Conservation (phyloP, 2,329 filamentous ascomycete genomes). For the Endothia cerciana region DNA sequence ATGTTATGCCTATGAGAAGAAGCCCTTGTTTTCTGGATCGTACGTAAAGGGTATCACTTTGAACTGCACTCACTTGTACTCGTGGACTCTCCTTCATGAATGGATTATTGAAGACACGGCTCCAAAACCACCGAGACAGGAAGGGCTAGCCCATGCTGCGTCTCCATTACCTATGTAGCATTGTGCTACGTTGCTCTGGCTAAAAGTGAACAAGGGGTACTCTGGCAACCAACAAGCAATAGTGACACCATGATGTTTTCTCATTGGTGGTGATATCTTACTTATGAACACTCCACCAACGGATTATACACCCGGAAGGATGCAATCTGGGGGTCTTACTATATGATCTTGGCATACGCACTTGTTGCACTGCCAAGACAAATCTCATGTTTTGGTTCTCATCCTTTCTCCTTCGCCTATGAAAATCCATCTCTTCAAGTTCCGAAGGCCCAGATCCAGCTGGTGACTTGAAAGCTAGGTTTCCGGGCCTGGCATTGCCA, state of each 20-base stretch:
- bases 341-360: neutral
- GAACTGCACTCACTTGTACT: neutral
- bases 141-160: neutral
- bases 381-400: neutral
- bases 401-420: neutral
- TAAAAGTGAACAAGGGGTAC: neutral
- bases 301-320: neutral
- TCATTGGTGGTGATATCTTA: neutral
- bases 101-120: neutral
- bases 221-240: neutral
- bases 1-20: neutral
- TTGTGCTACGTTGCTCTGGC: neutral
- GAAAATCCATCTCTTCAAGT: neutral
- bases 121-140: neutral
- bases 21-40: neutral
- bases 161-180: neutral
- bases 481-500: neutral
- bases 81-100: neutral
- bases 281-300: neutral
- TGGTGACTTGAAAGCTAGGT: neutral
- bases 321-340: neutral
- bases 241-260: neutral
- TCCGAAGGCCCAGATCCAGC: neutral
- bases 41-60: neutral
- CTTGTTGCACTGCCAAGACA: conserved; percentile 2